Conservation (phyloP, 169 alveolate genomes). For the Eimeria maxima region DNA sequence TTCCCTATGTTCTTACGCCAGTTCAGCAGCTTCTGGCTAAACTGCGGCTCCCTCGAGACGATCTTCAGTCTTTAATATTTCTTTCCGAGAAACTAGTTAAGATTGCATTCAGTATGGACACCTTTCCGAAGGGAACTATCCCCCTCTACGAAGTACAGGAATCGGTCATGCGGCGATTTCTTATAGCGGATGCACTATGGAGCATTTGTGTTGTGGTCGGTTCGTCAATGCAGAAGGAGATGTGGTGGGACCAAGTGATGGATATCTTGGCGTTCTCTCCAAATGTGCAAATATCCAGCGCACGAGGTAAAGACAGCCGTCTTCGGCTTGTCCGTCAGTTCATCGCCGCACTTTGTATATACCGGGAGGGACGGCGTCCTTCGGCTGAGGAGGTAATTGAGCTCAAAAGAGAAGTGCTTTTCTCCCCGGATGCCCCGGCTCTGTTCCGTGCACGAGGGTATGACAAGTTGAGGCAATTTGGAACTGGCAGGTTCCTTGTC, state of each 20-base stretch:
- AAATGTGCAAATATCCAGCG: background rate
- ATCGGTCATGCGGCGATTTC: slow-evolving; percentile 20
- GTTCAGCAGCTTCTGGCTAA: background rate
- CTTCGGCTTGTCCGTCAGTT: background rate
- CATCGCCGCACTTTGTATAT: background rate
- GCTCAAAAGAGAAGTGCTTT: background rate
- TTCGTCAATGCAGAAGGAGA: background rate
- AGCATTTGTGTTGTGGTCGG: slow-evolving; percentile 28
- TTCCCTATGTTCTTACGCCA: background rate
- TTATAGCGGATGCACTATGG: slow-evolving; percentile 8
- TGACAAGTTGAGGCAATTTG: background rate
- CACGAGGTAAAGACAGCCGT: no score
- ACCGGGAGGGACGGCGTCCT: slow-evolving; percentile 8
- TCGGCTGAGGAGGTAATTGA: background rate
- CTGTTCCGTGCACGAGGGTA: background rate
- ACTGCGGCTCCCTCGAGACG: background rate
- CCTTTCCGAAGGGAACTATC: background rate
- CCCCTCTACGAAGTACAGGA: background rate
- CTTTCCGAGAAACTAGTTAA: background rate
- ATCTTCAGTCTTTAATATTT: background rate
- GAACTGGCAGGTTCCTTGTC: background rate
- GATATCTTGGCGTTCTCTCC: background rate
- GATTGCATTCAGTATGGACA: background rate
- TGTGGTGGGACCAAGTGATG: background rate
- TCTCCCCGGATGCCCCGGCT: background rate